phyloP scores from a whole-genome alignment of 2,329 filamentous ascomycete genomes.

The Colletotrichum falcatum region DNA sequence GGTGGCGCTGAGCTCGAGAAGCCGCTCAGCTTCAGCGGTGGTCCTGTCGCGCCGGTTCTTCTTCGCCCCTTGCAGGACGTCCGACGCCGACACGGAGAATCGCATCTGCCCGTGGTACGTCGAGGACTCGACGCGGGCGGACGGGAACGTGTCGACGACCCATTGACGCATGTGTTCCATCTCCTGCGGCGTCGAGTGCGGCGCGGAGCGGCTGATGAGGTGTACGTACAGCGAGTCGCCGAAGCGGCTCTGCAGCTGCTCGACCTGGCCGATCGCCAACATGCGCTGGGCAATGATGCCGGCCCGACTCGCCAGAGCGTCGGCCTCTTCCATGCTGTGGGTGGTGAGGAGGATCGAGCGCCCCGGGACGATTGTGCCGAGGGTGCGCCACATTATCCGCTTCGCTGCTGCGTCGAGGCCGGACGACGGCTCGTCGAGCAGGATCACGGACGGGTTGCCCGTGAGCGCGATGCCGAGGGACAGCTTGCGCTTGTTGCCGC shows the following conservation, averaged over 20 bases:
- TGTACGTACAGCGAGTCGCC: conserved; percentile 86
- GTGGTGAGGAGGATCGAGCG: conserved; percentile 90
- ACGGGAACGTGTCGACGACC: conserved; percentile 70
- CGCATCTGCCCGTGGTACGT: conserved; percentile 55
- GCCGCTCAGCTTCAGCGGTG: neutral
- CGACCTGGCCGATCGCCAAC: conserved; percentile 84
- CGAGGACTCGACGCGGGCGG: conserved; percentile 73
- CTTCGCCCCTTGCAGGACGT: conserved; percentile 5
- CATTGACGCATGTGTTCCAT: conserved; percentile 76
- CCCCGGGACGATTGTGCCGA: conserved; percentile 78
- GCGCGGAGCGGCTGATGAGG: conserved; percentile 79
- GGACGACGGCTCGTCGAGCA: conserved; percentile 89
- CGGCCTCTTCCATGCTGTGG: conserved; percentile 95
- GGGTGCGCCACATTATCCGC: conserved; percentile 90
- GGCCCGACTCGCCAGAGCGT: conserved; percentile 84
- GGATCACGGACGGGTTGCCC: conserved; percentile 87
- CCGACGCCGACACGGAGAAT: conserved; percentile 44
- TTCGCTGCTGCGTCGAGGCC: conserved; percentile 93
- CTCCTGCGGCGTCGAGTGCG: conserved; percentile 76
- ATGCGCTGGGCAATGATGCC: conserved; percentile 89
- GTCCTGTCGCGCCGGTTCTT: neutral
- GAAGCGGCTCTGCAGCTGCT: conserved; percentile 77
- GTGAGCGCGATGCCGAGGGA: conserved; percentile 90
- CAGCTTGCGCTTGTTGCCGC: conserved; percentile 93
- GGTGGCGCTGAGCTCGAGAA: conserved; percentile 61